These are phyloP conservation scores for Tetraselmis striata DNA, from an alignment of 139 green algal genomes.

Conservation along the genomic window DNA sequence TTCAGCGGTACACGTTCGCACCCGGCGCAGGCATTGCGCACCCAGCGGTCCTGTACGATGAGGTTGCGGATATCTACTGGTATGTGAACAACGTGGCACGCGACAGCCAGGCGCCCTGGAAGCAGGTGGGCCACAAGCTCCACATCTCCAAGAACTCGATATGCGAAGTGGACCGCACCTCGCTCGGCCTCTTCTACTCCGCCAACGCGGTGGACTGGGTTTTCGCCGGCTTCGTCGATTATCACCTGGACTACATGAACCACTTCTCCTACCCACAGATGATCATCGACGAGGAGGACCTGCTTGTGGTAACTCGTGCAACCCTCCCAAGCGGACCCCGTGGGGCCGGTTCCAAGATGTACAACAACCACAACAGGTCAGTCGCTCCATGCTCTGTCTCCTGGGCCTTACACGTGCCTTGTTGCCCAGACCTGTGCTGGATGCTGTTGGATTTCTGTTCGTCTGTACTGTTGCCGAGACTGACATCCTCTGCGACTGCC, in stretches of 20 bases:
- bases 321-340: conserved; percentile 4
- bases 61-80: conserved; percentile 27
- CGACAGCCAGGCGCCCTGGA: conserved; percentile 17
- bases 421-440: no score
- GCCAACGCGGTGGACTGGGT: conserved; percentile 23
- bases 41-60: conserved; percentile 24
- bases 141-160: conserved; percentile 25
- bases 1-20: conserved; percentile 22
- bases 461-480: background rate
- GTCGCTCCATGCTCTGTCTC: no score
- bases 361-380: background rate
- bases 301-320: conserved; percentile 19
- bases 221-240: conserved; percentile 20
- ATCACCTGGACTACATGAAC: conserved; percentile 15
- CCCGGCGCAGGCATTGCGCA: conserved; percentile 24
- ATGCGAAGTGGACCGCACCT: conserved; percentile 27
- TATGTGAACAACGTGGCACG: conserved; percentile 25
- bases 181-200: conserved; percentile 18
- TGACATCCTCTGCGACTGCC: background rate
- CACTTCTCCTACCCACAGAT: conserved; percentile 34
- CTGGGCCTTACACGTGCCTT: no score
- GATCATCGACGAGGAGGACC: conserved; percentile 22
- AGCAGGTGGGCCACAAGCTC: conserved; percentile 16
- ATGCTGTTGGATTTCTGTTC: no score
- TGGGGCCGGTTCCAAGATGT: background rate